phyloP scores from a whole-genome alignment of 139 green algal species.

The Trebouxia sp. region DNA sequence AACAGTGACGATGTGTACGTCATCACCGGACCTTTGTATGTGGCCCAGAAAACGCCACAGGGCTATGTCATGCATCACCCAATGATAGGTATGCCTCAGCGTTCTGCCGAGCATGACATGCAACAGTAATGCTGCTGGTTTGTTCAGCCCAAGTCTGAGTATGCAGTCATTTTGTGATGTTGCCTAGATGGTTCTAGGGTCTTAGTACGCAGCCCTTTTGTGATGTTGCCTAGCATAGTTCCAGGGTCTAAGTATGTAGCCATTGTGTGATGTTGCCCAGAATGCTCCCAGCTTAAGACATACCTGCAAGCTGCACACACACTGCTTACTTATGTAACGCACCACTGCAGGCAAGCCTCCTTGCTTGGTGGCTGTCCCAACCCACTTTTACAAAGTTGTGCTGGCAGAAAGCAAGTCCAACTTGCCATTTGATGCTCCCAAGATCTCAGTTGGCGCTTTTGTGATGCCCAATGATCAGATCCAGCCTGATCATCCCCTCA shows the following conservation, averaged over 20 bases:
- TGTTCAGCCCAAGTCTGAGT: no score
- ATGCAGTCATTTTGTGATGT: no score
- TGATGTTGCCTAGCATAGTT: background rate
- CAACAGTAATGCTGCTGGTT: no score
- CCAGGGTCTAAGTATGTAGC: background rate
- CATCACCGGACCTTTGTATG: constrained; percentile 84
- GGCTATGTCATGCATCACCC: constrained; percentile 73
- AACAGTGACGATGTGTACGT: constrained; percentile 73
- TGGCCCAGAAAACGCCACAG: constrained; percentile 44
- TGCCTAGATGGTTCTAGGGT: background rate
- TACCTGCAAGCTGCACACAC: background rate
- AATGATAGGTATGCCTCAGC: constrained; percentile 66
- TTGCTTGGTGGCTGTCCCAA: constrained; percentile 83
- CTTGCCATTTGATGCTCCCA: background rate
- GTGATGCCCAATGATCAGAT: constrained; percentile 85
- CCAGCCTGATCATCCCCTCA: constrained; percentile 66
- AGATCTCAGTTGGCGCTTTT: constrained; percentile 69
- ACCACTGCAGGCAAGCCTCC: constrained; percentile 66
- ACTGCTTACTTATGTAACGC: no score
- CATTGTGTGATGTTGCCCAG: background rate
- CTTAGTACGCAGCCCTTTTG: background rate
- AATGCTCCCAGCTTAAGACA: background rate
- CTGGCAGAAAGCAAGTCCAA: constrained; percentile 30
- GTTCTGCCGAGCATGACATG: no score
- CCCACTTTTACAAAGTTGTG: constrained; percentile 93